Conservation (phyloP, 441 rosid genomes). For the Pelargonium citronellum region DNA sequence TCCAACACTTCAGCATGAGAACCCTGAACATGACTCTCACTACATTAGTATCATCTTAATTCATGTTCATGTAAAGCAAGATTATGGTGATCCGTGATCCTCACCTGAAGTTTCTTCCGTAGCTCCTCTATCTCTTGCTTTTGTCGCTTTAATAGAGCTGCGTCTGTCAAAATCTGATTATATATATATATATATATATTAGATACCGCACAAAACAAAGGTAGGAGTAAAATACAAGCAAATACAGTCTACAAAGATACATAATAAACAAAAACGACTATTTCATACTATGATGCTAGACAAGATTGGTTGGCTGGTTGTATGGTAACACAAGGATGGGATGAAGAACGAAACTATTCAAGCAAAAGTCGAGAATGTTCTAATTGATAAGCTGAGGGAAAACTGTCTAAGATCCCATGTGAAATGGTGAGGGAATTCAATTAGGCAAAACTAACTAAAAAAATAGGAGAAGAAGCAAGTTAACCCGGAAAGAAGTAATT, state of each 20-base stretch:
- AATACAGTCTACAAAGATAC: neutral
- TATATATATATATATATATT: conserved; percentile 21
- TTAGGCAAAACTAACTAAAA: too few relatives aligned
- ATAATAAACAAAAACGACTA: neutral
- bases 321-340: too few relatives aligned
- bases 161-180: conserved; percentile 78
- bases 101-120: conserved; percentile 73
- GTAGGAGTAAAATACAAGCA: neutral
- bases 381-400: too few relatives aligned
- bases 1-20: conserved; percentile 80
- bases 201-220: conserved; percentile 12
- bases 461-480: too few relatives aligned
- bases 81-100: conserved; percentile 14
- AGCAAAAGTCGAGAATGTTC: too few relatives aligned
- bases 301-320: too few relatives aligned
- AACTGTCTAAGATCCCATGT: too few relatives aligned
- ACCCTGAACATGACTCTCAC: conserved; percentile 47
- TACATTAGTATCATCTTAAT: conserved; percentile 22
- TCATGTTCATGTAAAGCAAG: conserved; percentile 4
- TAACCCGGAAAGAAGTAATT: too few relatives aligned
- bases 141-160: conserved; percentile 81
- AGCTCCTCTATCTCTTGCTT: conserved; percentile 90
- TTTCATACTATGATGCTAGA: neutral
- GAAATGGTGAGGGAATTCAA: too few relatives aligned
- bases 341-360: too few relatives aligned